phyloP scores from a whole-genome alignment of 805 yeast species.

The Sugiyamaella qingdaonensis region DNA sequence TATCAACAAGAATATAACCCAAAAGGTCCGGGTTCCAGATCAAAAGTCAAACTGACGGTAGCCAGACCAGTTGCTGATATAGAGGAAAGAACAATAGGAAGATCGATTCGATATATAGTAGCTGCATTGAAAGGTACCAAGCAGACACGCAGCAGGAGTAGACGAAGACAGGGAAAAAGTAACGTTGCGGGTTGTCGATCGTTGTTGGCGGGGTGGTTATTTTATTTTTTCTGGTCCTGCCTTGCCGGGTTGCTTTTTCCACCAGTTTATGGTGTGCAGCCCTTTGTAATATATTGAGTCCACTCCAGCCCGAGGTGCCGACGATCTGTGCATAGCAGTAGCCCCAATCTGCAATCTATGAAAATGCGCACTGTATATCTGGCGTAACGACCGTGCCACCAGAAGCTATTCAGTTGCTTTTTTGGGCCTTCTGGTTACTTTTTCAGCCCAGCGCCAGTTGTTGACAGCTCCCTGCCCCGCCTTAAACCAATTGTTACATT shows the following conservation, averaged over 20 bases:
- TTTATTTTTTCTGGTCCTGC: not conserved
- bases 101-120: constrained; percentile 1
- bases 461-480: not conserved
- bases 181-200: not conserved
- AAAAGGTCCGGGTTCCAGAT: not conserved
- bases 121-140: constrained; percentile 1
- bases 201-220: constrained; percentile 1
- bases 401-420: not conserved
- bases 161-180: constrained; percentile 1
- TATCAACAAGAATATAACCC: too few relatives aligned
- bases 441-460: not conserved
- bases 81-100: not conserved
- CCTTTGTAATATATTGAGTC: not conserved
- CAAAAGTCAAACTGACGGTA: not conserved
- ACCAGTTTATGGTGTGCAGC: not conserved
- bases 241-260: not conserved
- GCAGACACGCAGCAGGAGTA: constrained; percentile 2
- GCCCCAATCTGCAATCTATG: constrained; percentile 1
- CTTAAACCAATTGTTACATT: too few relatives aligned
- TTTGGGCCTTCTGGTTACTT: not conserved
- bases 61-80: too few relatives aligned
- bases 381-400: not conserved
- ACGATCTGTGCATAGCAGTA: not conserved
- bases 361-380: constrained; percentile 3
- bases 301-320: not conserved